Evolutionary conservation across 257 asterid genomes (phyloP).

Genomic region (Thymus quinquecostatus): DNA sequence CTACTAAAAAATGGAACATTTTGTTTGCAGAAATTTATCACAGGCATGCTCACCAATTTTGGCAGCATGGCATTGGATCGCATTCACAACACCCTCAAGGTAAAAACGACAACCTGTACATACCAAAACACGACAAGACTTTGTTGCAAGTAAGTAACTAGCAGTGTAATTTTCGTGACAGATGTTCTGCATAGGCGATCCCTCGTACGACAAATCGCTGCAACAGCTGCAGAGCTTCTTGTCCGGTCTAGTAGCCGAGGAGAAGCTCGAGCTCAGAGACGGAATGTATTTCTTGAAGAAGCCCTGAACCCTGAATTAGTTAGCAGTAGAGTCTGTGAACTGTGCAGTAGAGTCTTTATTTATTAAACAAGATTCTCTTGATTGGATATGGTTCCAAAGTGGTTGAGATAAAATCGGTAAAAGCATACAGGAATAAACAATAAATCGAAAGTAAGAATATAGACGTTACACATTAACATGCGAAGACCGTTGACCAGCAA

Average conservation of each 20-base stretch:
- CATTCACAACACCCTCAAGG: conserved; percentile 96
- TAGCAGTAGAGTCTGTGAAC: too few relatives aligned
- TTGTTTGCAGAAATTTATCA: conserved; percentile 76
- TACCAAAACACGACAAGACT: neutral
- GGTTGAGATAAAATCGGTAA: neutral
- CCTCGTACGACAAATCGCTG: conserved; percentile 89
- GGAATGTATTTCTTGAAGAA: conserved; percentile 74
- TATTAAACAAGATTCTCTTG: neutral
- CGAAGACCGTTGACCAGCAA: neutral
- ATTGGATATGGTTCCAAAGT: neutral
- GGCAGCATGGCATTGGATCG: conserved; percentile 99
- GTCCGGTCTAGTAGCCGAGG: conserved; percentile 88
- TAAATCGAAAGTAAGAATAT: neutral
- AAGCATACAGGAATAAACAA: neutral
- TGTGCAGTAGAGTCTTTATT: neutral
- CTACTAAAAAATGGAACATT: neutral
- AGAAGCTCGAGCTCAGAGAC: conserved; percentile 81
- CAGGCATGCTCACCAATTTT: conserved; percentile 94
- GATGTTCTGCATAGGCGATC: conserved; percentile 97
- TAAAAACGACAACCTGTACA: conserved; percentile 26
- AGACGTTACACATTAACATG: conserved; percentile 33
- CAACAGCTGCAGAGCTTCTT: conserved; percentile 93
- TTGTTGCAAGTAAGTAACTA: conserved; percentile 9
- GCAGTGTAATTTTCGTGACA: conserved; percentile 32
- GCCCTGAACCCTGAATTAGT: neutral